These are phyloP conservation scores for Mycena amicta DNA, from an alignment of 768 basidiomycete genomes.

Conservation along the genomic window DNA sequence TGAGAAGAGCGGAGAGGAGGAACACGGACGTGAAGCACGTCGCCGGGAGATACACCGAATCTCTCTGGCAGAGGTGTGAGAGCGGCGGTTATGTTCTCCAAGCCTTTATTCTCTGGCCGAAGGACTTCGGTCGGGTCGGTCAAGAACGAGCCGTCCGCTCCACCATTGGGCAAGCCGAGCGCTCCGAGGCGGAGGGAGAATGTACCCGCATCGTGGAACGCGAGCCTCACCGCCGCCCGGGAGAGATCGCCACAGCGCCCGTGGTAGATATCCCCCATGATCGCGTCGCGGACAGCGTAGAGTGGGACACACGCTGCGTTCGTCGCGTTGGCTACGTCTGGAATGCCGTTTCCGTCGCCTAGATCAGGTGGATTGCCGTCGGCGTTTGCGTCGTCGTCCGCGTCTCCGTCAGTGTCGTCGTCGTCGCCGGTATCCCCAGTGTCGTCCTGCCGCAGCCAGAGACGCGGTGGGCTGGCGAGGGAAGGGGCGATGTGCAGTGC, in stretches of 20 bases:
- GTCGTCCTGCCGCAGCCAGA: not conserved
- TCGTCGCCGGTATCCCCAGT: not conserved
- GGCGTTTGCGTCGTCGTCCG: not conserved
- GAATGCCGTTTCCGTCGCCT: constrained; percentile 12
- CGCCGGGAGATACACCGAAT: constrained; percentile 20
- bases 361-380: constrained; percentile 7
- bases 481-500: not conserved
- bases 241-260: constrained; percentile 17
- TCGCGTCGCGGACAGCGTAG: constrained; percentile 21
- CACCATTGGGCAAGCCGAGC: constrained; percentile 12
- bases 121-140: constrained; percentile 9
- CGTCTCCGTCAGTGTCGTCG: not conserved
- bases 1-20: not conserved
- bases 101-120: constrained; percentile 16
- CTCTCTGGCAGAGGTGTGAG: constrained; percentile 14
- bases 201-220: constrained; percentile 24
- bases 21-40: constrained; percentile 19
- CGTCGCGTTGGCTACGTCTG: constrained; percentile 13
- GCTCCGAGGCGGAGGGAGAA: constrained; percentile 4
- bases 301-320: constrained; percentile 14
- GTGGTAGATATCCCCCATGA: constrained; percentile 16
- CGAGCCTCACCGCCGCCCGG: constrained; percentile 13
- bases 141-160: constrained; percentile 16
- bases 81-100: constrained; percentile 11
- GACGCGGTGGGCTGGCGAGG: not conserved